phyloP scores from a whole-genome alignment of 768 basidiomycete species.

The Polyporus arcularius region DNA sequence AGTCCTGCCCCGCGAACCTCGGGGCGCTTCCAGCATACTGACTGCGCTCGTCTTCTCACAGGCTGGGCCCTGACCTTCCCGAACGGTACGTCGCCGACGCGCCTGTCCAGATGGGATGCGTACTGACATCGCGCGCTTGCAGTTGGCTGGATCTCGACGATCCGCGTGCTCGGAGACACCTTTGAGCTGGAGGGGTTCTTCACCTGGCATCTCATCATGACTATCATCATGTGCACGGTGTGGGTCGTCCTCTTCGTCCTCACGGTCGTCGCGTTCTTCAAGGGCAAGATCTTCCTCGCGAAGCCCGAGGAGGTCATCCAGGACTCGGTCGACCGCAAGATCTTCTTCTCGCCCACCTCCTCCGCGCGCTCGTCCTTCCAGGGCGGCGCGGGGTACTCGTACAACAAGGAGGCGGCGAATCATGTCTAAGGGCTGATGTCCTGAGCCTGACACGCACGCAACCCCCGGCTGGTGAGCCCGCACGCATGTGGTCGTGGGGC shows the following conservation, averaged over 20 bases:
- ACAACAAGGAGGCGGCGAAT: conserved; percentile 15
- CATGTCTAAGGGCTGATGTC: conserved; percentile 6
- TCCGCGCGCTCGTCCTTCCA: conserved; percentile 2
- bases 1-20: conserved; percentile 15
- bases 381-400: background rate
- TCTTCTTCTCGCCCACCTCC: background rate
- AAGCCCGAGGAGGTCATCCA: conserved; percentile 44
- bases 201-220: conserved; percentile 42
- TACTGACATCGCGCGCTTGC: background rate
- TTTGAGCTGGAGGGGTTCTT: conserved; percentile 42
- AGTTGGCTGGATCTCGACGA: conserved; percentile 47
- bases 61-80: conserved; percentile 51
- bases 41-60: conserved; percentile 4
- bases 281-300: conserved; percentile 46
- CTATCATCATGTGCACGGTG: conserved; percentile 39
- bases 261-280: conserved; percentile 42
- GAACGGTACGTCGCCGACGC: conserved; percentile 32
- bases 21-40: background rate
- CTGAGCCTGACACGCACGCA: background rate
- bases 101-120: background rate
- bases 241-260: conserved; percentile 45
- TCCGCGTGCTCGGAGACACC: conserved; percentile 43
- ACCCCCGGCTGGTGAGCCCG: background rate
- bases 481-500: conserved; percentile 1
- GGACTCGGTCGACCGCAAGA: conserved; percentile 28